These are phyloP conservation scores for Fagopyrum esculentum DNA, from an alignment of 148 eudicot genomes.

Conservation along the genomic window DNA sequence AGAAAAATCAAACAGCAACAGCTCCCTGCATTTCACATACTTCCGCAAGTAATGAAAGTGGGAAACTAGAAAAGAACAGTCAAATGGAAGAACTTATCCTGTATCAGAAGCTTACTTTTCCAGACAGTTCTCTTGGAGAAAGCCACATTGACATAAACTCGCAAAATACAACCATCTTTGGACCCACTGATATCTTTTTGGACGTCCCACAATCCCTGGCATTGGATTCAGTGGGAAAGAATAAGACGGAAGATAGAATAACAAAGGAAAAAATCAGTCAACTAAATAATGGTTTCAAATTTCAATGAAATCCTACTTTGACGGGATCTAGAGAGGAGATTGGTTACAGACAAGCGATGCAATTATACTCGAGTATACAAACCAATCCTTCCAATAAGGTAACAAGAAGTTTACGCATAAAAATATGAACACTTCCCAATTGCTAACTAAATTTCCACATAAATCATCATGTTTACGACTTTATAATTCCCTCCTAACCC, in stretches of 20 bases:
- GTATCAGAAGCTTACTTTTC: constrained; percentile 46
- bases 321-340: too few species aligned
- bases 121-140: constrained; percentile 83
- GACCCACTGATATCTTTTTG: constrained; percentile 37
- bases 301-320: too few species aligned
- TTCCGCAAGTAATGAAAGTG: background rate
- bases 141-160: constrained; percentile 63
- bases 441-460: background rate
- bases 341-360: too few species aligned
- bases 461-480: background rate
- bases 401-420: background rate
- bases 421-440: background rate
- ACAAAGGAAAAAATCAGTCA: background rate
- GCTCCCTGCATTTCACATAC: background rate
- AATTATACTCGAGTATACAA: too few species aligned
- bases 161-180: constrained; percentile 43
- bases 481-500: too few species aligned
- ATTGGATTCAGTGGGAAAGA: background rate
- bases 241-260: background rate
- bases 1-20: too few species aligned
- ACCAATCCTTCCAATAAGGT: too few species aligned
- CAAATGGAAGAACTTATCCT: background rate
- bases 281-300: too few species aligned
- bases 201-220: constrained; percentile 90
- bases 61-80: background rate